A percentile compares a stretch with the other conserved stretches of the same genome.
phyloP scores from a whole-genome alignment of 2,329 filamentous ascomycete genomes.

The Aspergillus brunneoviolaceus region DNA sequence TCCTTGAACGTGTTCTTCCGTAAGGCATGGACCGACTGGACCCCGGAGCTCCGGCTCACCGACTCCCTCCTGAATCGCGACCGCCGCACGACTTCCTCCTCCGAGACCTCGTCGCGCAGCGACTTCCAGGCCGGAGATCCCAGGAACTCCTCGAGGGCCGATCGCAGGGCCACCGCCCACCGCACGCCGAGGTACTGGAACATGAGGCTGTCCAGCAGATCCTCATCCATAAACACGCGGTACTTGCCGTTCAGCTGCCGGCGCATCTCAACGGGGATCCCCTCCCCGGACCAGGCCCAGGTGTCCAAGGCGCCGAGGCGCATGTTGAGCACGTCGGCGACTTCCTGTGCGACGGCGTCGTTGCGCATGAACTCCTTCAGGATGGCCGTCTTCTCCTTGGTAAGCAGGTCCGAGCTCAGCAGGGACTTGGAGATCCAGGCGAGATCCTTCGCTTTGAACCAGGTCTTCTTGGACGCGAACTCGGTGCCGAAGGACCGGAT shows the following conservation, averaged over 20 bases:
- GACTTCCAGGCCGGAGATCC: constrained; percentile 44
- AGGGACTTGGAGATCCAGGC: constrained; percentile 51
- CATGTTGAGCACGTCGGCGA: constrained; percentile 60
- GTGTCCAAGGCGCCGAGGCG: constrained; percentile 51
- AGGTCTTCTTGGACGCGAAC: constrained; percentile 28
- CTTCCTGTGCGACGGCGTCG: constrained; percentile 51
- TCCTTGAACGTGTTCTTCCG: constrained; percentile 41
- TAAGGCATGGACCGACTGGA: constrained; percentile 31
- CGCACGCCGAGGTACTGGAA: constrained; percentile 55
- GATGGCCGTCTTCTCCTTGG: constrained; percentile 51
- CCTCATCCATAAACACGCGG: constrained; percentile 60
- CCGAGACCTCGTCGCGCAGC: constrained; percentile 32
- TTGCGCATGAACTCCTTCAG: constrained; percentile 54
- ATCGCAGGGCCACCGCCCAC: constrained; percentile 52
- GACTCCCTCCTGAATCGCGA: constrained; percentile 40
- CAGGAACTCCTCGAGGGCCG: constrained; percentile 39
- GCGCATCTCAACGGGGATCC: constrained; percentile 51
- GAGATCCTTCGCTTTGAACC: constrained; percentile 46
- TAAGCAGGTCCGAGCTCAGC: constrained; percentile 52
- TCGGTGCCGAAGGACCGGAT: constrained; percentile 41
- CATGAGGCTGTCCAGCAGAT: constrained; percentile 57
- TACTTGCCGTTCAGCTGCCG: constrained; percentile 59
- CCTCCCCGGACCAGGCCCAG: constrained; percentile 53
- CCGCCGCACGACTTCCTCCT: constrained; percentile 44
- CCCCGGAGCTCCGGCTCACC: constrained; percentile 8